phyloP scores from a whole-genome alignment of 139 green algal species.

The Zygnema cylindricum region DNA sequence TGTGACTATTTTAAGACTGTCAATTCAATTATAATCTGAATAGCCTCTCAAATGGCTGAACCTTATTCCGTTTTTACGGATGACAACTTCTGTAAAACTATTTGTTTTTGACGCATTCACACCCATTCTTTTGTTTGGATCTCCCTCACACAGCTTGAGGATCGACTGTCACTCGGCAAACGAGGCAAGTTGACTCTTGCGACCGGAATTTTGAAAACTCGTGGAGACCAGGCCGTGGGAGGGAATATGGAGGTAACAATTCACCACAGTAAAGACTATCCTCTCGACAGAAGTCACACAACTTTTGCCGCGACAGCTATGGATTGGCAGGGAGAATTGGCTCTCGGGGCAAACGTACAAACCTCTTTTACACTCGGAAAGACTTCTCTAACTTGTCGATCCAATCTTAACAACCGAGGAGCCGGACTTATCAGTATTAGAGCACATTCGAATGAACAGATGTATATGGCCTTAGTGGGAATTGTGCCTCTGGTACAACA shows the following conservation, averaged over 20 bases:
- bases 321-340: slow-evolving; percentile 72
- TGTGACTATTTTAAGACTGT: too few relatives aligned
- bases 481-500: slow-evolving; percentile 62
- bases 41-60: not conserved
- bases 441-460: slow-evolving; percentile 68
- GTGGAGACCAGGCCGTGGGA: slow-evolving; percentile 56
- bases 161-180: not conserved
- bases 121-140: not conserved
- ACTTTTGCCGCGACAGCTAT: slow-evolving; percentile 68
- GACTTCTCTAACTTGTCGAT: slow-evolving; percentile 59
- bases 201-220: slow-evolving; percentile 64
- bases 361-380: slow-evolving; percentile 64
- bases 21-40: too few relatives aligned
- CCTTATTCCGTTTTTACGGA: slow-evolving; percentile 12
- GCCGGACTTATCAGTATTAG: slow-evolving; percentile 66
- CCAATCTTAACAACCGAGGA: slow-evolving; percentile 63
- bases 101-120: not conserved
- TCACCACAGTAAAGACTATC: slow-evolving; percentile 32
- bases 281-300: slow-evolving; percentile 41
- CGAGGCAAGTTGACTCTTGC: slow-evolving; percentile 63
- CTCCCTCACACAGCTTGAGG: not conserved
- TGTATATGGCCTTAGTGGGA: slow-evolving; percentile 60
- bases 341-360: slow-evolving; percentile 72
- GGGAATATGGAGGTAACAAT: slow-evolving; percentile 59
- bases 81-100: too few relatives aligned